phyloP scores from a whole-genome alignment of 306 rosid species.

The Mimosa bimucronata region DNA sequence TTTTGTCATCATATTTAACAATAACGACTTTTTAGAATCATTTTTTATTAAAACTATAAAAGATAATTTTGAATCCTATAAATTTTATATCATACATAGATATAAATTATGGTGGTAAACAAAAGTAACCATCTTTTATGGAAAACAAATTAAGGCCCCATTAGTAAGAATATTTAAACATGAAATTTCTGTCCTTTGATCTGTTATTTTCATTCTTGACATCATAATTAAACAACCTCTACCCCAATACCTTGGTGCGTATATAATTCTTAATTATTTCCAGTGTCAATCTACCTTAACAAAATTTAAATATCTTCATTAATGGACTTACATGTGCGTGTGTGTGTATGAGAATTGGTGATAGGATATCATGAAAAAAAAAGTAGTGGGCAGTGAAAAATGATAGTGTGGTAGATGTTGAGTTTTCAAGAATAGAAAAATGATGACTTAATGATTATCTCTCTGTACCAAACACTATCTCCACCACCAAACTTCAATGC shows the following conservation, averaged over 20 bases:
- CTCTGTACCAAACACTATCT: constrained; percentile 47
- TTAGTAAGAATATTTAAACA: not conserved
- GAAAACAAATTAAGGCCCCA: not conserved
- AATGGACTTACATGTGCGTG: not conserved
- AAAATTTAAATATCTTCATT: not conserved
- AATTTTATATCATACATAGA: not conserved
- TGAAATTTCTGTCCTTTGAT: not conserved
- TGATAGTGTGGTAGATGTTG: constrained; percentile 31
- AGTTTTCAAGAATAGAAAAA: constrained; percentile 41
- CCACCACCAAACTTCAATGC: constrained; percentile 50
- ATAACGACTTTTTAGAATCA: not conserved
- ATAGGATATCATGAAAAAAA: constrained; percentile 7
- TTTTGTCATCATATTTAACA: not conserved
- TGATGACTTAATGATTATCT: constrained; percentile 40
- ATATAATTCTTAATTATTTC: not conserved
- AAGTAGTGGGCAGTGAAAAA: constrained; percentile 17
- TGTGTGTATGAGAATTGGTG: not conserved
- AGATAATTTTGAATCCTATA: not conserved
- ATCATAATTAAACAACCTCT: not conserved
- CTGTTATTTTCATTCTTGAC: not conserved
- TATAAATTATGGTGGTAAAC: not conserved
- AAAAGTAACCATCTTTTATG: not conserved
- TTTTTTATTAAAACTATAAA: too few species aligned
- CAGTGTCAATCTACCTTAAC: not conserved
- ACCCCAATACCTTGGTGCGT: not conserved